Conservation (phyloP, 139 green algal species). For the Micractinium conductrix region DNA sequence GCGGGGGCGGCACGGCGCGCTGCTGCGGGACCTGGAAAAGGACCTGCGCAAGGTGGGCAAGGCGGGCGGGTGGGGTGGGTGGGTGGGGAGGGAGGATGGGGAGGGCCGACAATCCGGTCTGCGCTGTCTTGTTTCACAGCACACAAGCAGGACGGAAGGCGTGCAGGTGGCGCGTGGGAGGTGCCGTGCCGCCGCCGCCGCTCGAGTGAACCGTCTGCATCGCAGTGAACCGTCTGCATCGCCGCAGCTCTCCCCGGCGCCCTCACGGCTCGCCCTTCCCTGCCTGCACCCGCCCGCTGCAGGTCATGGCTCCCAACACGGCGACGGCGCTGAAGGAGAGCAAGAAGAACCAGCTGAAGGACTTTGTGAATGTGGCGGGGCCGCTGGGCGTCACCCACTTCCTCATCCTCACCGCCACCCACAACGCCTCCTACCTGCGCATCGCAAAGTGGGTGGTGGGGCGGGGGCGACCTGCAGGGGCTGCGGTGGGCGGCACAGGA, state of each 20-base stretch:
- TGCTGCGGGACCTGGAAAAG: slow-evolving; percentile 83
- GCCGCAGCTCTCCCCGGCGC: too few relatives aligned
- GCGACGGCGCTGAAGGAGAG: slow-evolving; percentile 85
- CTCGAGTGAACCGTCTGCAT: too few relatives aligned
- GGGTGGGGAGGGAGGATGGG: too few relatives aligned
- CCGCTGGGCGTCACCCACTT: slow-evolving; percentile 97
- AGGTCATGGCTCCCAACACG: slow-evolving; percentile 93
- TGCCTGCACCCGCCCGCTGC: neutral
- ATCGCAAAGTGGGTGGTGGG: slow-evolving; percentile 67
- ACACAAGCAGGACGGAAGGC: too few relatives aligned
- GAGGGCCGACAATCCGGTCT: too few relatives aligned
- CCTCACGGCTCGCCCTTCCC: too few relatives aligned
- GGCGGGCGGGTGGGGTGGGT: neutral
- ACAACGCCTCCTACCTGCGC: slow-evolving; percentile 86
- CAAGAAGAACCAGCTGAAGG: slow-evolving; percentile 88
- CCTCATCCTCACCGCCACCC: slow-evolving; percentile 90
- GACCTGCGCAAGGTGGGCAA: slow-evolving; percentile 80
- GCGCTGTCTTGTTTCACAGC: too few relatives aligned
- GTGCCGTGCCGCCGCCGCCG: too few relatives aligned
- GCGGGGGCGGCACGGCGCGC: slow-evolving; percentile 69
- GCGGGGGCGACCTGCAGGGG: too few relatives aligned
- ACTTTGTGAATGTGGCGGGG: slow-evolving; percentile 96
- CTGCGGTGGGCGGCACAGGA: neutral
- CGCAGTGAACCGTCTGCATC: too few relatives aligned
- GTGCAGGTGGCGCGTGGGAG: too few relatives aligned